These are phyloP conservation scores for Allantophomopsis lycopodina DNA, from an alignment of 2,329 filamentous ascomycete species.

Conservation along the genomic window DNA sequence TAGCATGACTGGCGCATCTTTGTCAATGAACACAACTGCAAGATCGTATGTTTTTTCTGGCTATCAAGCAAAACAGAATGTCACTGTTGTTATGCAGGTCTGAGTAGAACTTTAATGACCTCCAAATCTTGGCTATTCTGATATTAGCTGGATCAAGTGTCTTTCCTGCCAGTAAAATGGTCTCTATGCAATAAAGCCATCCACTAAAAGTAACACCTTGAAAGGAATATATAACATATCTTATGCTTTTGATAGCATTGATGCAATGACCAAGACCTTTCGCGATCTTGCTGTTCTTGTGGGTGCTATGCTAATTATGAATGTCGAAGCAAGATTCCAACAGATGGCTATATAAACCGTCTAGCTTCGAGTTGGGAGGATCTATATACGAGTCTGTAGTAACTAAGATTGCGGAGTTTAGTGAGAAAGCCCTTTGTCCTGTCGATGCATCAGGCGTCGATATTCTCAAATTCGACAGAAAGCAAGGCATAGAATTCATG, in stretches of 20 bases:
- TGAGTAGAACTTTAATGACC: too few species aligned
- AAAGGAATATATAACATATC: conserved; percentile 38
- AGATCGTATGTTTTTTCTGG: too few species aligned
- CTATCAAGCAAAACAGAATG: too few species aligned
- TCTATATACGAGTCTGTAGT: conserved; percentile 5
- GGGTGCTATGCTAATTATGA: conserved; percentile 3
- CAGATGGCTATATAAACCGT: background rate
- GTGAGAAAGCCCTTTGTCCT: conserved; percentile 2
- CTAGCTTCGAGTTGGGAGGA: conserved; percentile 3
- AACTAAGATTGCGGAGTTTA: conserved; percentile 3
- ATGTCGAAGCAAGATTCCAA: background rate
- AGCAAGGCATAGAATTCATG: too few species aligned
- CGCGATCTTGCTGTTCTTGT: conserved; percentile 8
- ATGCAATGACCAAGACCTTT: conserved; percentile 11
- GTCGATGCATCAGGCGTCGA: conserved; percentile 3
- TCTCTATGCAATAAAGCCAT: conserved; percentile 52
- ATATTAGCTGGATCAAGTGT: conserved; percentile 37
- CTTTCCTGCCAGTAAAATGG: conserved; percentile 39
- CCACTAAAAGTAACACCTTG: conserved; percentile 45
- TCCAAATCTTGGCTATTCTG: too few species aligned
- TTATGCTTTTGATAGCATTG: conserved; percentile 9
- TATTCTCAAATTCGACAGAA: conserved; percentile 10
- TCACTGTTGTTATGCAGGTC: too few species aligned
- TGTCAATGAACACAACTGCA: too few species aligned
- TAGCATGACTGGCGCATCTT: too few species aligned